Percentiles rank a stretch among this genome's conserved stretches.
These are phyloP conservation scores for Craspedostauros australis DNA, from an alignment of 108 stramenopile species.

Conservation along the genomic window DNA sequence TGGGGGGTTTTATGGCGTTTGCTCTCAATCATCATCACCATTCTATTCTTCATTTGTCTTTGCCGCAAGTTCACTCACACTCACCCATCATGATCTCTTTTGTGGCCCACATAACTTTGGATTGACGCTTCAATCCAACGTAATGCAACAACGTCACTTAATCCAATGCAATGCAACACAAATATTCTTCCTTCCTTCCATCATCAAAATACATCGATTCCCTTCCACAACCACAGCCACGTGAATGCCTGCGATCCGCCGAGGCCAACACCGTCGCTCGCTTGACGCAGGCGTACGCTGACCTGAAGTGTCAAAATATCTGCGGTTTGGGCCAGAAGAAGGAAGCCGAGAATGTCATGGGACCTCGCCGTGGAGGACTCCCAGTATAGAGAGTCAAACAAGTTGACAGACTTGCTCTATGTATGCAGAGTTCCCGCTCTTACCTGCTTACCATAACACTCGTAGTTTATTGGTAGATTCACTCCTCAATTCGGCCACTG, in stretches of 20 bases:
- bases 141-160: no score
- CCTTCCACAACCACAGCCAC: no score
- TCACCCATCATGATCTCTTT: background rate
- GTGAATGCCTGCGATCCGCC: conserved; percentile 88
- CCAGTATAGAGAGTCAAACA: conserved; percentile 46
- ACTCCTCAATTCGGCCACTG: no score
- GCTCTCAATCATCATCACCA: background rate
- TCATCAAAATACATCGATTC: no score
- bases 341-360: conserved; percentile 60
- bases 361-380: conserved; percentile 81
- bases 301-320: conserved; percentile 87
- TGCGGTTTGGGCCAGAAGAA: conserved; percentile 54
- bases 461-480: no score
- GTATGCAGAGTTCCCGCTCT: no score
- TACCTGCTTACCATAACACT: no score
- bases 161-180: no score
- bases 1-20: background rate
- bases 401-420: no score
- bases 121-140: background rate
- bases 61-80: background rate
- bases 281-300: conserved; percentile 69
- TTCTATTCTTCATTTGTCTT: background rate
- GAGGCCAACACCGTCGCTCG: conserved; percentile 85
- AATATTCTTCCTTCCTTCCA: no score
- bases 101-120: background rate